Evolutionary conservation across 2,329 filamentous ascomycete species (phyloP), one percentile per base, ranked within the genome.

Genomic region (Emydomyces testavorans): DNA sequence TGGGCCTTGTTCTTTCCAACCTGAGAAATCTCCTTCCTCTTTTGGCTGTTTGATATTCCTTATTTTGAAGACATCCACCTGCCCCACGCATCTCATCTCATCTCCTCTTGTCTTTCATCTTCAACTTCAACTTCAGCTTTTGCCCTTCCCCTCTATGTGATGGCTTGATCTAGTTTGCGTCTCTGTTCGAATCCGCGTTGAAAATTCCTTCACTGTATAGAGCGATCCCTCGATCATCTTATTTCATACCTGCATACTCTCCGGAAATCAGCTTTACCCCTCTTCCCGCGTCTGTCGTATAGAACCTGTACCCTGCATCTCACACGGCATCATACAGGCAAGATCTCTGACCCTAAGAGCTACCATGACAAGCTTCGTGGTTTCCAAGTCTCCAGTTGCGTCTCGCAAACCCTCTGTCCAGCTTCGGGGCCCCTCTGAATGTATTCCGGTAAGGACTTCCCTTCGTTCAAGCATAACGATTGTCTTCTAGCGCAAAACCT

Each of bases 401-500:
- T 52, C 52, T 44, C 57, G 57, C 46, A 61, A 58, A 37, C 51
- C 49, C 4, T 56, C 58, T 13, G 54, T 54, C 20, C 56, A 52
- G 15, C 31, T 49, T 28, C 49, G 54, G 35, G 45, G 52, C 41
- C 50, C 55, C 2, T 56, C 54, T 28, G 58, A 60, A 15, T 20
- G 16, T 21, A 20, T 42, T 31, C 13, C n/a, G 44, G 44, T 46
- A 46, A 32, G 44, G 2, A 39, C 3, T 18, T 21, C 7, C 8
- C n/a, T 16, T 8, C 3, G 15, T 13, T 15, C 5, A 2, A 34
- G 6, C 3, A 6, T 42, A 13, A 11, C 7, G n/a, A n/a, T n/a
- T n/a, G n/a, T 8, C 32, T 8, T 4, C 15, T 35, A 15, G 13
- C 16, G n/a, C 16, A 2, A 5, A 18, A 35, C 32, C 10, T 8